A percentile compares a stretch with the other conserved stretches of the same genome.
phyloP scores from a whole-genome alignment of 176 grass and related monocot species.

The Musa beccarii region DNA sequence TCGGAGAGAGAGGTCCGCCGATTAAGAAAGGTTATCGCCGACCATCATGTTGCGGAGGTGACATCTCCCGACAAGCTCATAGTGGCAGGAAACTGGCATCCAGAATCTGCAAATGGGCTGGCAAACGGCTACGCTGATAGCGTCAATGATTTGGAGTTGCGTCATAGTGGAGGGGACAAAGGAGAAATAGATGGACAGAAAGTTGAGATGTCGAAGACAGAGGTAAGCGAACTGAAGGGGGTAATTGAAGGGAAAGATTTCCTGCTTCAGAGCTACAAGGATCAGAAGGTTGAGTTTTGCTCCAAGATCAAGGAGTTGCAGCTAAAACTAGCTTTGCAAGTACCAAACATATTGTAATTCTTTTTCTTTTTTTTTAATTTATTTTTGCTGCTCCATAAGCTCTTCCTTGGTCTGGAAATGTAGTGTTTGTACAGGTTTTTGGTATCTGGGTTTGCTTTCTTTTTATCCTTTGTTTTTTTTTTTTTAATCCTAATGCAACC shows the following conservation, averaged over 20 bases:
- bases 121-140: conserved; percentile 51
- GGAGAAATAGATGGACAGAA: conserved; percentile 40
- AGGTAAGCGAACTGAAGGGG: conserved; percentile 62
- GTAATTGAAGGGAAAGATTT: conserved; percentile 88
- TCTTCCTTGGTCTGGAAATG: background rate
- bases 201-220: conserved; percentile 66
- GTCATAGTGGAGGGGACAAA: conserved; percentile 40
- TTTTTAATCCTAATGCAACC: no score
- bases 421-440: background rate
- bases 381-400: no score
- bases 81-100: conserved; percentile 38
- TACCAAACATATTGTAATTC: conserved; percentile 73
- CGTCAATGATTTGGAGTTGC: conserved; percentile 34
- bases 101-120: conserved; percentile 35
- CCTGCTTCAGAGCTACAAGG: conserved; percentile 92
- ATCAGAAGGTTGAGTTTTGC: conserved; percentile 68
- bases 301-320: conserved; percentile 86
- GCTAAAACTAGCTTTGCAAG: conserved; percentile 57
- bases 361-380: background rate
- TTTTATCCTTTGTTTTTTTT: no score
- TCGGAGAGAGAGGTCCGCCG: conserved; percentile 63
- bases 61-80: conserved; percentile 34
- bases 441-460: no score
- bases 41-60: conserved; percentile 50
- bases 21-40: conserved; percentile 67